Conservation (phyloP, 768 basidiomycete genomes). For the Boletus insuetus region DNA sequence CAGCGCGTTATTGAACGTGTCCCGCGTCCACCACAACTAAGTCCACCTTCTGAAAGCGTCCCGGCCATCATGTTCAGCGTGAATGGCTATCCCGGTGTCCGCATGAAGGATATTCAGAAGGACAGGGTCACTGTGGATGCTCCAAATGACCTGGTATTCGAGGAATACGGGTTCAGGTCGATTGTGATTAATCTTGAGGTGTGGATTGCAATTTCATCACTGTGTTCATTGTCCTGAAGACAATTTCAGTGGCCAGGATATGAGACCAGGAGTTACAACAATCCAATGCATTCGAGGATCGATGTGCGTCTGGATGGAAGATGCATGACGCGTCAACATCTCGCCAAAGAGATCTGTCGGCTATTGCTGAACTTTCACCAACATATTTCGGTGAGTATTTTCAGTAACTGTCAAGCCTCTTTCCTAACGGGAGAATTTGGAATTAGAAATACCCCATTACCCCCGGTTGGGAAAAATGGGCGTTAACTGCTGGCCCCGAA, state of each 20-base stretch:
- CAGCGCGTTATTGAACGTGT: constrained; percentile 19
- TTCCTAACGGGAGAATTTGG: not conserved
- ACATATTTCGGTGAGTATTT: constrained; percentile 7
- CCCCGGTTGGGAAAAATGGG: constrained; percentile 21
- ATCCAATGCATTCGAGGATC: constrained; percentile 15
- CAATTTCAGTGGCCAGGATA: too few relatives aligned
- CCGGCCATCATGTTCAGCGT: constrained; percentile 18
- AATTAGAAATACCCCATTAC: constrained; percentile 8
- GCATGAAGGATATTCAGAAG: constrained; percentile 13
- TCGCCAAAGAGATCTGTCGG: constrained; percentile 17
- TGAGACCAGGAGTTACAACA: not conserved
- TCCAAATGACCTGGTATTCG: constrained; percentile 17
- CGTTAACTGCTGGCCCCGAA: constrained; percentile 10
- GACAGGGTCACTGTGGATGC: constrained; percentile 11
- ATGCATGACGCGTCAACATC: constrained; percentile 19
- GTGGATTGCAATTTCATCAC: not conserved
- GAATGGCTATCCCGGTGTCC: constrained; percentile 18
- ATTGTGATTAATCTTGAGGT: constrained; percentile 24
- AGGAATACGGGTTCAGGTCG: constrained; percentile 17
- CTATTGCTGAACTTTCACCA: constrained; percentile 9
- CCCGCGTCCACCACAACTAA: constrained; percentile 13
- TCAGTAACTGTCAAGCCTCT: not conserved
- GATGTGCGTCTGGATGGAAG: constrained; percentile 1
- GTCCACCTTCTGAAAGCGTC: constrained; percentile 15
- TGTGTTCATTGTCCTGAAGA: not conserved